A percentile compares a stretch with the other conserved stretches of the same genome.
These are phyloP conservation scores for Trametes maxima DNA, from an alignment of 768 basidiomycete genomes.

Conservation along the genomic window DNA sequence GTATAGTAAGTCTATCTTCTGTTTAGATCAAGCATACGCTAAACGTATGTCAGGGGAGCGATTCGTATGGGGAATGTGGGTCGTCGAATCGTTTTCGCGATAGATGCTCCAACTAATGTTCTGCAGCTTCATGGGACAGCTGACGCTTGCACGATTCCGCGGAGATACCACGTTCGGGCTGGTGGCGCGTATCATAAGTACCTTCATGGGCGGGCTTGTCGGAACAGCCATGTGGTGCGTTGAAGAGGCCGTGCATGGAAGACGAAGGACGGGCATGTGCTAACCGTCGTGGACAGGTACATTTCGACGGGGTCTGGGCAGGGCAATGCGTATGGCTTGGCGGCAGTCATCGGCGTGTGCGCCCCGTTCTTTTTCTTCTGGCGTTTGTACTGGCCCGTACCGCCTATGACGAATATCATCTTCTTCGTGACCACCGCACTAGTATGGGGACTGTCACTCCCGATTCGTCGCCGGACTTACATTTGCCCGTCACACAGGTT, in stretches of 20 bases:
- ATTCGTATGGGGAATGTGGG: slow-evolving; percentile 74
- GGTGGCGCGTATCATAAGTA: slow-evolving; percentile 59
- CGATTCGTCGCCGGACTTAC: no score
- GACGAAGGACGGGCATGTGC: not conserved
- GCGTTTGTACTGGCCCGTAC: slow-evolving; percentile 73
- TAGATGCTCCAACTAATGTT: not conserved
- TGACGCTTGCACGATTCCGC: slow-evolving; percentile 69
- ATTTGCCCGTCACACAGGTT: slow-evolving; percentile 38
- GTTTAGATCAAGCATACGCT: not conserved
- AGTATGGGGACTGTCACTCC: slow-evolving; percentile 41
- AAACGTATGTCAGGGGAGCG: slow-evolving; percentile 48
- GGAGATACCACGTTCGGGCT: slow-evolving; percentile 77
- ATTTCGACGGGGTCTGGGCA: slow-evolving; percentile 61
- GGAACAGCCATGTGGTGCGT: slow-evolving; percentile 71
- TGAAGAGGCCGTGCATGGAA: not conserved
- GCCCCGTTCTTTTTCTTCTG: slow-evolving; percentile 75
- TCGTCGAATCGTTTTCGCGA: not conserved
- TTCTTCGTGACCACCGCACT: slow-evolving; percentile 64
- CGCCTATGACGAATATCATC: slow-evolving; percentile 71
- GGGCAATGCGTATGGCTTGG: slow-evolving; percentile 72
- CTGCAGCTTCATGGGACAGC: slow-evolving; percentile 71
- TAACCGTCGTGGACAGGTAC: slow-evolving; percentile 49
- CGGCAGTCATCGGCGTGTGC: slow-evolving; percentile 63
- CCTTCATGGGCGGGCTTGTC: slow-evolving; percentile 63
- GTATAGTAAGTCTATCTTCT: slow-evolving; percentile 47